A percentile compares a stretch with the other conserved stretches of the same genome.
Conservation (phyloP, 495 filamentous ascomycete species). For the Aspergillus egyptiacus region DNA sequence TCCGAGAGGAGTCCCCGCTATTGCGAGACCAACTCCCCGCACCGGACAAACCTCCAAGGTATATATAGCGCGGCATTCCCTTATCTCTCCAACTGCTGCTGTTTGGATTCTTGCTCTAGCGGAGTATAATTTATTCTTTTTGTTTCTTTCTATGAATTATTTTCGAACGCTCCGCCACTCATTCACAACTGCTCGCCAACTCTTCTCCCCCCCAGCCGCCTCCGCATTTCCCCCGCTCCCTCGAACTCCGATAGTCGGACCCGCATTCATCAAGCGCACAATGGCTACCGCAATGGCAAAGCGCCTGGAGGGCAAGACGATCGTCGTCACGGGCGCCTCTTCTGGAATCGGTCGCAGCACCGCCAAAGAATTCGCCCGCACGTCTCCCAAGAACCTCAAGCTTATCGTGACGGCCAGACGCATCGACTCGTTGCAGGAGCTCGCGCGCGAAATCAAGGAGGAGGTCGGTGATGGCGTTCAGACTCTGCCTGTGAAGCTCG, state of each 20-base stretch:
- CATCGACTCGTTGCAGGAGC: conserved; percentile 65
- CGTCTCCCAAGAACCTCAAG: conserved; percentile 72
- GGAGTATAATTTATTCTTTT: too few species aligned
- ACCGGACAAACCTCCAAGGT: background rate
- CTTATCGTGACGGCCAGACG: conserved; percentile 84
- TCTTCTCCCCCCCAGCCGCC: conserved; percentile 13
- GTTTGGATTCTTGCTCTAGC: background rate
- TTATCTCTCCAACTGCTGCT: background rate
- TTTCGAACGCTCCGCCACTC: conserved; percentile 25
- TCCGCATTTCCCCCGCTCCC: conserved; percentile 18
- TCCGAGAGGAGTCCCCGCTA: background rate
- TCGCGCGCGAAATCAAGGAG: conserved; percentile 70
- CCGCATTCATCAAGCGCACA: conserved; percentile 30
- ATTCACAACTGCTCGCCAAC: conserved; percentile 23
- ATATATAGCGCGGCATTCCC: background rate
- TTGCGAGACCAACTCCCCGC: conserved; percentile 8
- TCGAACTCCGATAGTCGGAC: conserved; percentile 20
- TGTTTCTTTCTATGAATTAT: conserved; percentile 33
- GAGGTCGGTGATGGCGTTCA: conserved; percentile 78
- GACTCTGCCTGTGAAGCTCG: conserved; percentile 75
- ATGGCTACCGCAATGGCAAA: conserved; percentile 78
- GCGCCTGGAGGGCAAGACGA: conserved; percentile 90
- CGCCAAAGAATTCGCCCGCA: conserved; percentile 87
- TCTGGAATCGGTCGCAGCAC: conserved; percentile 86
- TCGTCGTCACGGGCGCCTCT: conserved; percentile 87